phyloP scores from a whole-genome alignment of 2,329 filamentous ascomycete genomes.

The Colletotrichum camelliae region DNA sequence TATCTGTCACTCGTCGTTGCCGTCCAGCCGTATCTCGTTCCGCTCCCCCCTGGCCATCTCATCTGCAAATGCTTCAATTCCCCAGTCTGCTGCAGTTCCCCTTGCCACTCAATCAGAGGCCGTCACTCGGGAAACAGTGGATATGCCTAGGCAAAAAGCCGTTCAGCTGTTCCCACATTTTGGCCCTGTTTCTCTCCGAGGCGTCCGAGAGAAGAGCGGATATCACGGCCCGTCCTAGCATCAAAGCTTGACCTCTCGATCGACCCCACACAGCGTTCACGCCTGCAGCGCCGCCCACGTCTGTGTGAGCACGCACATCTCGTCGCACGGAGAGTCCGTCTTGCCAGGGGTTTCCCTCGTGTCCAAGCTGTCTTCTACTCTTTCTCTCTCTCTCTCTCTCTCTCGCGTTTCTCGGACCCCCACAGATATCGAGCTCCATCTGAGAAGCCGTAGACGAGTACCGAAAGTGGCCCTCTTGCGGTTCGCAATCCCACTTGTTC shows the following conservation, averaged over 20 bases:
- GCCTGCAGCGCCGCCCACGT: background rate
- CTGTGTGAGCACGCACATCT: background rate
- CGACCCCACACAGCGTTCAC: background rate
- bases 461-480: background rate
- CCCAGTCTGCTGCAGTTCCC: background rate
- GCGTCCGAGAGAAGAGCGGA: conserved; percentile 8
- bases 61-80: background rate
- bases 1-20: background rate
- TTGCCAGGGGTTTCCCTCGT: background rate
- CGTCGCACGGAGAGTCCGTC: background rate
- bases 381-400: background rate
- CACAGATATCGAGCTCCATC: background rate
- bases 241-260: conserved; percentile 17
- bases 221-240: conserved; percentile 10
- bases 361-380: background rate
- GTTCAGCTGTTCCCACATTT: background rate
- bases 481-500: background rate
- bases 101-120: background rate
- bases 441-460: background rate
- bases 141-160: background rate
- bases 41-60: background rate
- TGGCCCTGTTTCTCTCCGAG: conserved; percentile 2
- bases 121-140: background rate
- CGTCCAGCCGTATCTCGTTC: background rate
- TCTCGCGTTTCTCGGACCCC: background rate